phyloP scores from a whole-genome alignment of 768 basidiomycete species.

The Termitomyces sp. region DNA sequence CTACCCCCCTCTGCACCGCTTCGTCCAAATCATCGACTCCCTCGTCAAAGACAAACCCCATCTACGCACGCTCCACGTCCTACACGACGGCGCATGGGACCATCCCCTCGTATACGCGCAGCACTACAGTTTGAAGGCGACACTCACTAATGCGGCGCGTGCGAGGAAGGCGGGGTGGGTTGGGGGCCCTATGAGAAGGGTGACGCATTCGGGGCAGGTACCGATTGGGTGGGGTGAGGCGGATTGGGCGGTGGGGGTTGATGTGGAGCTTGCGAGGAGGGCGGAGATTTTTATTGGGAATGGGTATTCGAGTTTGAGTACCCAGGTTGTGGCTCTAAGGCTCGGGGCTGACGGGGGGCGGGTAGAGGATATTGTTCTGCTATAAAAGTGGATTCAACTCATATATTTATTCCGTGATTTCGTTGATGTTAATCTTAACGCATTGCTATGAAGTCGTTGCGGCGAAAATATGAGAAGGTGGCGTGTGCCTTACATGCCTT shows the following conservation, averaged over 20 bases:
- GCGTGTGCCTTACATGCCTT: background rate
- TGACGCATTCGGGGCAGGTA: constrained; percentile 41
- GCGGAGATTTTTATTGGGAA: constrained; percentile 47
- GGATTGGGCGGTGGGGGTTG: constrained; percentile 44
- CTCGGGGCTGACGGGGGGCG: constrained; percentile 36
- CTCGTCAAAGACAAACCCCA: constrained; percentile 35
- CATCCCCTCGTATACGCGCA: constrained; percentile 44
- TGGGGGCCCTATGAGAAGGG: constrained; percentile 38
- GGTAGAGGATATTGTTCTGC: constrained; percentile 35
- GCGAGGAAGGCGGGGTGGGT: constrained; percentile 35
- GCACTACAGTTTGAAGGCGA: constrained; percentile 36
- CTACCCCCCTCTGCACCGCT: constrained; percentile 39
- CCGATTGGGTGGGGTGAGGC: constrained; percentile 36
- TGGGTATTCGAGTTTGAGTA: constrained; percentile 47
- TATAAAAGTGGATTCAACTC: constrained; percentile 15
- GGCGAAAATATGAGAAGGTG: background rate
- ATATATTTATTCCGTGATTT: background rate
- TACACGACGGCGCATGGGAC: constrained; percentile 49
- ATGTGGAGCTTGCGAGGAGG: constrained; percentile 43
- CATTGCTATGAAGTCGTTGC: background rate
- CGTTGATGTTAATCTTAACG: background rate
- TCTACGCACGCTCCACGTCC: constrained; percentile 38
- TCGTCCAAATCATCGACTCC: constrained; percentile 37
- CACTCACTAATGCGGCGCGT: constrained; percentile 34
- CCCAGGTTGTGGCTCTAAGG: constrained; percentile 42